Evolutionary conservation across 2,329 filamentous ascomycete genomes (phyloP), one percentile per base, ranked within the genome.

Genomic region (Sporothrix euskadiensis): DNA sequence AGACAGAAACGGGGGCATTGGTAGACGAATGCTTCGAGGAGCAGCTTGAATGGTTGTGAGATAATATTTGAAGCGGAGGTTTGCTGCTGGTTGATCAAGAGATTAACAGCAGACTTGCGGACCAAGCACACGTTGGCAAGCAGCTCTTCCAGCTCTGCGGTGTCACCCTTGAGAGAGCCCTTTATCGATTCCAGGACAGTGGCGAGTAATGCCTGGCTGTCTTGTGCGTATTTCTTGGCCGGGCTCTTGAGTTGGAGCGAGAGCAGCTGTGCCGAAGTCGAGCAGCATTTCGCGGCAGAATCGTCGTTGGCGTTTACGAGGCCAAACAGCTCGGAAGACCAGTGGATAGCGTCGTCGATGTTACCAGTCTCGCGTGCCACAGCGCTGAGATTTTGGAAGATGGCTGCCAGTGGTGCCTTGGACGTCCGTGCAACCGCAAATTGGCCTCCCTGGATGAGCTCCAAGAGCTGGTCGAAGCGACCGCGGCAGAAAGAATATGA

Each of bases 1-100:
- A 88, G 81, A 65, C 86, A 83, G 77, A 91, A 89, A 2, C 88
- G 85, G 14, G 89, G 89, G 74, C 88, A 86, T 71, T 88, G 85
- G 41, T 88, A 82, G 32, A 91, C 82, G 63, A 91, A 85, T 0
- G 83, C 82, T 76, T 89, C 87, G 8, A 90, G 83, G n/a, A 85
- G 82, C 1, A 78, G 77, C 41, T 78, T 76, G 78, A 77, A 72
- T 70, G 78, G 22, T 32, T 75, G 68, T 22, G 76, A 26, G 49
- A 56, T 71, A 1, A 8, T 39, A 44, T 63, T 57, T 6, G 69
- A 9, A 16, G 22, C 22, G 22, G 54, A 14, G 39, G 35, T 47
- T 35, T 57, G 19, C 8, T 68, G 49, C 9, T 68, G 66, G 47
- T 56, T 76, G 10, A 81, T 76, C 35, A 91, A 79, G 5, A 88